Evolutionary conservation across 2,329 filamentous ascomycete genomes (phyloP).

Genomic region (Orbilia javanica): DNA sequence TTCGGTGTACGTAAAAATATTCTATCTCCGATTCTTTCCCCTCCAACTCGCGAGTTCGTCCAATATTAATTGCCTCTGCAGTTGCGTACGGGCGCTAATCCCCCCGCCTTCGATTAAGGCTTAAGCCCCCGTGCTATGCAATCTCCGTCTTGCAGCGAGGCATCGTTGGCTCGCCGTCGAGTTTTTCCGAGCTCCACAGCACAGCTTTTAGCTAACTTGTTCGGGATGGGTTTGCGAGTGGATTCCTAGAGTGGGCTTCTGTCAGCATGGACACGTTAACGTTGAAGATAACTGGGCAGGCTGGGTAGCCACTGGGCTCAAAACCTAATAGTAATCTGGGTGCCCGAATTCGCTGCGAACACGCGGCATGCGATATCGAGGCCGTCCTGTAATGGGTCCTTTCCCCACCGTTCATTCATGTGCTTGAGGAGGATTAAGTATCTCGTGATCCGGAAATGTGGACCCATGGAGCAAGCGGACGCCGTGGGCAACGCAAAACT

Average conservation of each 20-base stretch:
- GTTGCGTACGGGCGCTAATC: background rate
- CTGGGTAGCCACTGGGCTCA: background rate
- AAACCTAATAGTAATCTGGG: background rate
- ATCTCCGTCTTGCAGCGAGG: constrained; percentile 12
- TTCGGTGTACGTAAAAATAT: background rate
- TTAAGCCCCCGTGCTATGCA: constrained; percentile 7
- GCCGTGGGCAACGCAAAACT: background rate
- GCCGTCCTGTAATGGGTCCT: background rate
- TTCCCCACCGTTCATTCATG: background rate
- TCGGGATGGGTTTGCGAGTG: background rate
- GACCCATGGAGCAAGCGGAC: background rate
- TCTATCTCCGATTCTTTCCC: background rate
- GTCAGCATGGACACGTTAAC: background rate
- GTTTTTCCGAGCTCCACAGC: constrained; percentile 21
- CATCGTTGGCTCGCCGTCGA: background rate
- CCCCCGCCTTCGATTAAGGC: background rate
- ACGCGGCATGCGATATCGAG: background rate
- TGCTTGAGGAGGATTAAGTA: background rate
- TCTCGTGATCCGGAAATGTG: background rate
- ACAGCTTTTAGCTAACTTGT: background rate
- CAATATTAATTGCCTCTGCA: background rate
- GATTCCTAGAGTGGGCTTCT: no score
- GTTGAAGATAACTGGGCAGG: background rate
- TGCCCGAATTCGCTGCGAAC: background rate
- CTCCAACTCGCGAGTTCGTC: background rate